These are phyloP conservation scores for Mycena olivaceomarginata DNA, from an alignment of 768 basidiomycete genomes.

Conservation along the genomic window DNA sequence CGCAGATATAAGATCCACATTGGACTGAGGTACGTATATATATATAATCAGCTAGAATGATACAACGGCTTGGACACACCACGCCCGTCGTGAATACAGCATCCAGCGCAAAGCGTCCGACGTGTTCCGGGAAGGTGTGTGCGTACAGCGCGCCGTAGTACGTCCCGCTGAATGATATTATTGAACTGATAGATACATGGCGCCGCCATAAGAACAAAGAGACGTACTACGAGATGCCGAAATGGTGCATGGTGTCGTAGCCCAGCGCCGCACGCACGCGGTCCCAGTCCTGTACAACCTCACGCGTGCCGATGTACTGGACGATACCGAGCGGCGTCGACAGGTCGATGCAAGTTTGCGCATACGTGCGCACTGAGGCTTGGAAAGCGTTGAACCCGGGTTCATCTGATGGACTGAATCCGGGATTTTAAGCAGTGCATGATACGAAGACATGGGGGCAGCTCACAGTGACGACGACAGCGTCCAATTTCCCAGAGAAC, in stretches of 20 bases:
- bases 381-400: slow-evolving; percentile 19
- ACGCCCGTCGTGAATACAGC: slow-evolving; percentile 29
- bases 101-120: slow-evolving; percentile 32
- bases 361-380: slow-evolving; percentile 19
- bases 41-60: background rate
- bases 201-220: background rate
- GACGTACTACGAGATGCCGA: slow-evolving; percentile 38
- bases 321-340: slow-evolving; percentile 27
- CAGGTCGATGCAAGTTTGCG: slow-evolving; percentile 29
- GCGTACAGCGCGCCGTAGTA: slow-evolving; percentile 30
- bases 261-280: slow-evolving; percentile 33
- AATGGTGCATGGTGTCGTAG: slow-evolving; percentile 29
- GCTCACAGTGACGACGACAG: slow-evolving; percentile 21
- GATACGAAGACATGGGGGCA: background rate
- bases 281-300: slow-evolving; percentile 39
- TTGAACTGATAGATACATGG: background rate
- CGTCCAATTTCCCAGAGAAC: slow-evolving; percentile 18
- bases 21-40: slow-evolving; percentile 10
- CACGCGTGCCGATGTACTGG: slow-evolving; percentile 25
- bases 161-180: slow-evolving; percentile 33
- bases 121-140: slow-evolving; percentile 27
- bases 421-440: background rate
- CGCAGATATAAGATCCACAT: slow-evolving; percentile 25
- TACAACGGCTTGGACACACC: slow-evolving; percentile 8
- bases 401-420: slow-evolving; percentile 13